Percentiles rank a stretch among this genome's conserved stretches.
phyloP scores from a whole-genome alignment of 129 eudicot genomes.

The Lactuca sativa region DNA sequence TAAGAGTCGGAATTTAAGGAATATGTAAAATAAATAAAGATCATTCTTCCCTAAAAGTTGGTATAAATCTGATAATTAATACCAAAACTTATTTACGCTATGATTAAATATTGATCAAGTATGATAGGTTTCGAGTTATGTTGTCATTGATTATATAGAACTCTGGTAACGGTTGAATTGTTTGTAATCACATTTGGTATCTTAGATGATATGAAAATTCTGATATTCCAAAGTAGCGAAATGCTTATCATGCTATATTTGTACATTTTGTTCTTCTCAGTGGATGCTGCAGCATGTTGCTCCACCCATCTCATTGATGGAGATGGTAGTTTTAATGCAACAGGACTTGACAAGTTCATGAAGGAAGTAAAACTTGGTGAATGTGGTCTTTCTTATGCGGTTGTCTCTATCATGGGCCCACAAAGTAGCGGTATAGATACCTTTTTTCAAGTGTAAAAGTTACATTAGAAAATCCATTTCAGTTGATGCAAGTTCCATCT shows the following conservation, averaged over 20 bases:
- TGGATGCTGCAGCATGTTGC: slow-evolving; percentile 29
- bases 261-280: slow-evolving; percentile 11
- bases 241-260: background rate
- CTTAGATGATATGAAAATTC: background rate
- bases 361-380: slow-evolving; percentile 54
- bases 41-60: background rate
- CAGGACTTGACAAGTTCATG: slow-evolving; percentile 49
- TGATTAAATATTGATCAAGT: background rate
- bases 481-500: background rate
- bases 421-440: slow-evolving; percentile 69
- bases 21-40: slow-evolving; percentile 4
- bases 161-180: background rate
- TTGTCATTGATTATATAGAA: background rate
- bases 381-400: slow-evolving; percentile 75
- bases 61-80: too few species aligned
- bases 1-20: background rate
- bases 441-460: background rate
- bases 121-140: background rate
- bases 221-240: background rate
- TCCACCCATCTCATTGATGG: slow-evolving; percentile 64
- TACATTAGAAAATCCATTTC: background rate
- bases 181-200: background rate
- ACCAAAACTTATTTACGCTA: too few species aligned
- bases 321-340: slow-evolving; percentile 53
- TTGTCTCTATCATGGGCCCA: slow-evolving; percentile 87